Evolutionary conservation across 805 yeast genomes (phyloP).

Genomic region (Kodamaea leandrae): DNA sequence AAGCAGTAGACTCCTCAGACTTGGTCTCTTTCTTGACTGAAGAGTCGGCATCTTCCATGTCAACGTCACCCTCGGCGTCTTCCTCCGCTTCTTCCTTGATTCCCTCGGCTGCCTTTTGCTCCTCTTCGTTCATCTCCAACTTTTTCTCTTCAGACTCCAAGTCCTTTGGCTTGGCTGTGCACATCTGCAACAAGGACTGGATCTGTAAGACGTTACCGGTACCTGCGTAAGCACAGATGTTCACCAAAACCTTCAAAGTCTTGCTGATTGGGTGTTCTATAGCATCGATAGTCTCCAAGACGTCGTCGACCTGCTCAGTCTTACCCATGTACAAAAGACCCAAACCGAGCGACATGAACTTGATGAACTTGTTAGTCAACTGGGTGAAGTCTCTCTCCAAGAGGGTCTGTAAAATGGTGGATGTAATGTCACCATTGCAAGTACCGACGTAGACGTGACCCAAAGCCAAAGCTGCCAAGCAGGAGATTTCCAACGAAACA

Average conservation of each 20-base stretch:
- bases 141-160: slow-evolving; percentile 59
- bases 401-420: slow-evolving; percentile 86
- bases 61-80: slow-evolving; percentile 24
- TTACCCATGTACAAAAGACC: slow-evolving; percentile 92
- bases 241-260: slow-evolving; percentile 84
- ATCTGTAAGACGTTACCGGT: slow-evolving; percentile 96
- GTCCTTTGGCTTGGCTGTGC: slow-evolving; percentile 68
- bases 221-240: slow-evolving; percentile 93
- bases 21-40: slow-evolving; percentile 32
- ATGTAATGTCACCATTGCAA: slow-evolving; percentile 89
- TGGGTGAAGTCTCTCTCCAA: slow-evolving; percentile 80
- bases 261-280: slow-evolving; percentile 92
- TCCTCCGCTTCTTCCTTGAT: slow-evolving; percentile 20
- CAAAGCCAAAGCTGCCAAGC: slow-evolving; percentile 85
- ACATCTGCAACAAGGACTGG: slow-evolving; percentile 85
- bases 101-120: slow-evolving; percentile 25
- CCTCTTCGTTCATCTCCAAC: slow-evolving; percentile 46
- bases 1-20: slow-evolving; percentile 21
- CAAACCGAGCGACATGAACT: slow-evolving; percentile 87
- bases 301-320: slow-evolving; percentile 91
- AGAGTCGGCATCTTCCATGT: slow-evolving; percentile 14
- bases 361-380: slow-evolving; percentile 80
- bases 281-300: slow-evolving; percentile 88
- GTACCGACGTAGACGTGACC: slow-evolving; percentile 96
- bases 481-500: slow-evolving; percentile 71